Evolutionary conservation across 768 basidiomycete genomes (phyloP), one percentile per base, ranked within the genome.

Genomic region (Lanmaoa pseudosensibilis): DNA sequence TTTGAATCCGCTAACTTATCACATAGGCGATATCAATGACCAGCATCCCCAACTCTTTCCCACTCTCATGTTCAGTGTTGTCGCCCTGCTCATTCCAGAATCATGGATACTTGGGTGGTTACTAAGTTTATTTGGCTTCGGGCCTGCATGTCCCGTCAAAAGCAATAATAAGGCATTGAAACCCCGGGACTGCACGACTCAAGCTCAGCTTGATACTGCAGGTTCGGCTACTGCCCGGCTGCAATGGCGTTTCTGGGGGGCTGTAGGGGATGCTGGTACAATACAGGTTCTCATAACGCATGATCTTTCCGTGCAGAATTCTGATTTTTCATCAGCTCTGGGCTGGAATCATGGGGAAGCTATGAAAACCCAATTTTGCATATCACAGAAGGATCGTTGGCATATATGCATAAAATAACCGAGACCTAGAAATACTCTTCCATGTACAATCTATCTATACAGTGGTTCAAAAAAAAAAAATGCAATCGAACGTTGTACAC

Each of bases 371-470:
- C 2, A 25, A 25, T 25, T 25, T 25, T 27, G 27, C 27, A 27
- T 27, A 27, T 27, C 27, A 27, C 27, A 27, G 5, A 27, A 27
- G 27, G 27, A 27, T 5, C 6, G 5, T 6, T 27, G 27, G 50
- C 47, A 43, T 23, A 46, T 50, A 58, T 16, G 47, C 50, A 69
- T 66, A 56, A 54, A 32, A 46, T 58, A 56, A 18, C 15, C 44
- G 13, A 41, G 32, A 4, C 39, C 18, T 56, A 56, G 47, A 50
- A 46, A 61, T 59, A 57, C 50, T 46, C 44, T 39, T 51, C 19
- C 38, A 65, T 59, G 56, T 67, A 62, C 67, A 8, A 54, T 61
- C 30, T 67, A 67, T 69, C 60, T 50, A 58, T 65, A 70, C 65
- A 71, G 18, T 56, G 55, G 44, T 46, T 57, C 37, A 37, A 58